phyloP scores from a whole-genome alignment of 768 basidiomycete genomes.

The Termitomyces sp. region DNA sequence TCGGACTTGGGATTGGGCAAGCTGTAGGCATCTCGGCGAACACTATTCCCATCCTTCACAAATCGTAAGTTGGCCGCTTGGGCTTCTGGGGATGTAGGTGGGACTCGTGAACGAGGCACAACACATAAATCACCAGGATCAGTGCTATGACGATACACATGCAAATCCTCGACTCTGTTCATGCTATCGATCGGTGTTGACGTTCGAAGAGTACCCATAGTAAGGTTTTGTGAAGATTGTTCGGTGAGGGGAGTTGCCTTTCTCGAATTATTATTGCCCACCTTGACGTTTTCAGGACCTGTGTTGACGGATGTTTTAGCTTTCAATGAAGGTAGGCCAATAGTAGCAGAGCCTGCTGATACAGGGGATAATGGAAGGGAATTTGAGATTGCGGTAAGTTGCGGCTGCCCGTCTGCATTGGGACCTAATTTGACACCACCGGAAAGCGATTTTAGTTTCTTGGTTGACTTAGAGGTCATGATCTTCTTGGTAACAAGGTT shows the following conservation, averaged over 20 bases:
- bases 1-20: constrained; percentile 5
- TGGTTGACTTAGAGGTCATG: constrained; percentile 7
- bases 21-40: constrained; percentile 9
- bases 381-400: not conserved
- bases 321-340: not conserved
- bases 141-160: constrained; percentile 17
- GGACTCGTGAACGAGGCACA: constrained; percentile 13
- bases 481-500: not conserved
- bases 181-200: not conserved
- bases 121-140: constrained; percentile 24
- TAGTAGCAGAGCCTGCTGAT: not conserved
- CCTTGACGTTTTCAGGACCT: not conserved
- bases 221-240: not conserved
- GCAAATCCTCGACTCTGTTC: constrained; percentile 8
- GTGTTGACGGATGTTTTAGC: not conserved
- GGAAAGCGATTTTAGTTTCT: constrained; percentile 11
- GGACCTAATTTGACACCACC: constrained; percentile 13
- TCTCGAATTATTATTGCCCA: not conserved
- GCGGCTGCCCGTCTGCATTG: not conserved
- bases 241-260: not conserved
- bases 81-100: constrained; percentile 19
- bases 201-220: not conserved
- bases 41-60: constrained; percentile 15
- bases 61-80: constrained; percentile 23
- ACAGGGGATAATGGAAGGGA: not conserved